Evolutionary conservation across 2,329 filamentous ascomycete species (phyloP).

Genomic region (Ceratocystis colombiana): DNA sequence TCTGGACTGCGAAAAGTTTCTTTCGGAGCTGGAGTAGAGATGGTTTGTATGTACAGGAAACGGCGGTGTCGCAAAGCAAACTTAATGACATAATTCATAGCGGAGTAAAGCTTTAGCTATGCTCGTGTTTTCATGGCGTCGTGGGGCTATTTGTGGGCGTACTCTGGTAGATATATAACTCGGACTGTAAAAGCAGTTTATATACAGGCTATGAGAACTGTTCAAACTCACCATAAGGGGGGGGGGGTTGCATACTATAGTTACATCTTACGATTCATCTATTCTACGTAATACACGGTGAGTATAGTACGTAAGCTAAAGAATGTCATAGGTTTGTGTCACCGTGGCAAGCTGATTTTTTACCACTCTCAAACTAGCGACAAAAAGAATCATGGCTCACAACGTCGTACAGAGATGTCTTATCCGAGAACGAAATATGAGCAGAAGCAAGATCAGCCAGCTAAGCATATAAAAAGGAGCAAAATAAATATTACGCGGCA

Average conservation of each 20-base stretch:
- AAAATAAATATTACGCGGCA: not conserved
- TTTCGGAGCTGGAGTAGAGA: slow-evolving; percentile 60
- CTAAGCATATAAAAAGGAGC: not conserved
- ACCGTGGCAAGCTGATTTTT: too few relatives aligned
- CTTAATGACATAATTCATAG: slow-evolving; percentile 13
- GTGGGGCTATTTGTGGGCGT: not conserved
- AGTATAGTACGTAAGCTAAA: too few relatives aligned
- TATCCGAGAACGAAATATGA: too few relatives aligned
- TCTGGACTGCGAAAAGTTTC: slow-evolving; percentile 87
- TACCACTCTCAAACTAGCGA: not conserved
- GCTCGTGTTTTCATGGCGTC: slow-evolving; percentile 2
- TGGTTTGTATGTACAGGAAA: not conserved
- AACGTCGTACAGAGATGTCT: not conserved
- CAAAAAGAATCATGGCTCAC: not conserved
- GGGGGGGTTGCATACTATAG: too few relatives aligned
- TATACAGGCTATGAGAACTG: not conserved
- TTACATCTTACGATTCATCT: too few relatives aligned
- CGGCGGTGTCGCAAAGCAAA: not conserved
- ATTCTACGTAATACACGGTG: too few relatives aligned
- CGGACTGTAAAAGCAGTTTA: not conserved
- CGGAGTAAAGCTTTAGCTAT: slow-evolving; percentile 18
- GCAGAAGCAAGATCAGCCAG: not conserved
- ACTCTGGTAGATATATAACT: not conserved
- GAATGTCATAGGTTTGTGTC: too few relatives aligned
- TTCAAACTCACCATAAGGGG: too few relatives aligned